A percentile compares a stretch with the other conserved stretches of the same genome.
Conservation (phyloP, 2,329 filamentous ascomycete species). For the Rhytidhysteron rufulum region DNA sequence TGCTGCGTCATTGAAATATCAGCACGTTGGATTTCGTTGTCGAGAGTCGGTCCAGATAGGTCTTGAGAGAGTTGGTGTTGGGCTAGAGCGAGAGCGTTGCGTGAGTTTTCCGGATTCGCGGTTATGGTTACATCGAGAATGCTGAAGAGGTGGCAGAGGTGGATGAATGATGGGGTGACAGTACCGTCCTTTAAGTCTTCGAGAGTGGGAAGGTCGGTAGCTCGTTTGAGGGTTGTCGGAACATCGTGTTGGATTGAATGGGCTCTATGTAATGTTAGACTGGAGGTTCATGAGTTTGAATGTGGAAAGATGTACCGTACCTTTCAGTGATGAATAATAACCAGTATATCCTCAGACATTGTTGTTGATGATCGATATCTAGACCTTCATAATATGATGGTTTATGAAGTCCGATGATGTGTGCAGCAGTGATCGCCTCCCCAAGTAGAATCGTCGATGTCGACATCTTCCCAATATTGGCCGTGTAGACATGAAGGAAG, state of each 20-base stretch:
- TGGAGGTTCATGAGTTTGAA: neutral
- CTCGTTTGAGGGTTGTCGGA: slow-evolving; percentile 26
- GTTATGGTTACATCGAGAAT: slow-evolving; percentile 32
- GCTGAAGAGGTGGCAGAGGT: slow-evolving; percentile 31
- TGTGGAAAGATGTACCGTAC: slow-evolving; percentile 1
- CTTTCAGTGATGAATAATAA: slow-evolving; percentile 33
- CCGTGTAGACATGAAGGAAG: slow-evolving; percentile 32
- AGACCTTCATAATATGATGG: slow-evolving; percentile 21
- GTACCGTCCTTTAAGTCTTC: slow-evolving; percentile 29
- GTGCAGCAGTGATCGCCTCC: slow-evolving; percentile 31
- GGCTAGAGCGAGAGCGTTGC: slow-evolving; percentile 25
- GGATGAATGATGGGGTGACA: slow-evolving; percentile 29
- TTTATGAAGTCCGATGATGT: slow-evolving; percentile 29
- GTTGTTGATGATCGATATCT: slow-evolving; percentile 22
- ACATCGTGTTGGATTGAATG: slow-evolving; percentile 35
- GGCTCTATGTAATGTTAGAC: slow-evolving; percentile 14
- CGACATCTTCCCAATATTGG: slow-evolving; percentile 32
- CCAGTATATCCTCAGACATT: slow-evolving; percentile 31
- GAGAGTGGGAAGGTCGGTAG: slow-evolving; percentile 22
- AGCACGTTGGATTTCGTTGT: slow-evolving; percentile 34
- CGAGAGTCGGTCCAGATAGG: slow-evolving; percentile 20
- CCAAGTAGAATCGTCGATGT: slow-evolving; percentile 28
- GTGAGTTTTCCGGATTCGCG: slow-evolving; percentile 24
- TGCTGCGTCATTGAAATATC: slow-evolving; percentile 36
- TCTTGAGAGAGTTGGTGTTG: slow-evolving; percentile 31